Evolutionary conservation across 2,329 filamentous ascomycete species (phyloP).

Genomic region (Trichophyton verrucosum): DNA sequence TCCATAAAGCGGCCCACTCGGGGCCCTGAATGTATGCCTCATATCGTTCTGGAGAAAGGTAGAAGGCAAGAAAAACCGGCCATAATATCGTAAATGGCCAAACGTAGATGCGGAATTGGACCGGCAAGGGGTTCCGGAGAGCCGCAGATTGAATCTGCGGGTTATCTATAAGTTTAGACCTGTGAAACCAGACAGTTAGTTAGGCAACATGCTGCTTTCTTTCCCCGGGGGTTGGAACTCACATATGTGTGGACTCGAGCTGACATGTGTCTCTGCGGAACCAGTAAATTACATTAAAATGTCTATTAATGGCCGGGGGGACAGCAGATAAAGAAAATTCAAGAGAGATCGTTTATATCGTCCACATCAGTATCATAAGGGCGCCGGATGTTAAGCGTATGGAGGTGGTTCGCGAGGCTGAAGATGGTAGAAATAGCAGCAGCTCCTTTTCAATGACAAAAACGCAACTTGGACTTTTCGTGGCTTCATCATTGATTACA

Average conservation of each 20-base stretch:
- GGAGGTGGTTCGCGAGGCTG: not conserved
- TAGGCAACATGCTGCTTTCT: not conserved
- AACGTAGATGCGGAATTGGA: constrained; percentile 73
- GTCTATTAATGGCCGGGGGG: not conserved
- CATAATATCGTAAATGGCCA: constrained; percentile 89
- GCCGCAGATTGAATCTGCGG: constrained; percentile 77
- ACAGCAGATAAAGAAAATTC: not conserved
- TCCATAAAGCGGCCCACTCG: constrained; percentile 97
- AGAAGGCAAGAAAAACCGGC: constrained; percentile 82
- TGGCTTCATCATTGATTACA: not conserved
- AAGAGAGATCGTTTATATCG: not conserved
- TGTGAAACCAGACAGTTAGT: constrained; percentile 20
- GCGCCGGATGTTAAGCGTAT: not conserved
- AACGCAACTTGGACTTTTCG: not conserved
- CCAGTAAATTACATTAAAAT: constrained; percentile 2
- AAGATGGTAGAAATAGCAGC: not conserved
- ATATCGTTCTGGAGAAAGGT: constrained; percentile 71
- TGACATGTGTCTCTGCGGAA: not conserved
- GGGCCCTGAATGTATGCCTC: constrained; percentile 82
- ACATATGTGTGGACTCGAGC: not conserved
- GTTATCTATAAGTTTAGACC: constrained; percentile 81
- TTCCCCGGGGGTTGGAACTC: not conserved
- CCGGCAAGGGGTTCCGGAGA: constrained; percentile 73
- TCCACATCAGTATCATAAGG: not conserved
- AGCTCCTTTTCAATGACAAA: not conserved